These are phyloP conservation scores for Ananas comosus DNA, from an alignment of 176 grass and related monocot species.

Conservation along the genomic window DNA sequence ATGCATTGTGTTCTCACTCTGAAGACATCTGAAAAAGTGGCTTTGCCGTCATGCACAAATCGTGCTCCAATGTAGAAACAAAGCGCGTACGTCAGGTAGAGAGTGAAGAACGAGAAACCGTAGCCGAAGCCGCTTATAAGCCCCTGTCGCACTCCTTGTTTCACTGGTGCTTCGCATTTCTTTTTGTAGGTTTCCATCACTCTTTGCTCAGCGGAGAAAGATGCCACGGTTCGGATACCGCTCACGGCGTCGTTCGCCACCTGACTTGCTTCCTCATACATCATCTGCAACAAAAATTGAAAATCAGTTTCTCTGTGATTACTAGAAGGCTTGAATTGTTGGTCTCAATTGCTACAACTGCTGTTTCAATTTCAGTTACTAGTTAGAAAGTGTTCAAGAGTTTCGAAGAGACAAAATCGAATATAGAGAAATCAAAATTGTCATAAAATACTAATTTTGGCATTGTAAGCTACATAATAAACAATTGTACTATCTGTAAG, in stretches of 20 bases:
- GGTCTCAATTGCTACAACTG: no score
- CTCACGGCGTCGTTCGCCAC: conserved; percentile 68
- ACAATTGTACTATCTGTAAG: no score
- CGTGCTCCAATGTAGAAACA: conserved; percentile 70
- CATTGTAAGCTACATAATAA: no score
- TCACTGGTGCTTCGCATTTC: conserved; percentile 68
- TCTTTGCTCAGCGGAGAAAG: conserved; percentile 57
- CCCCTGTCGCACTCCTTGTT: conserved; percentile 52
- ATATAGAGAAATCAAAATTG: no score
- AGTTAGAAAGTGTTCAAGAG: no score
- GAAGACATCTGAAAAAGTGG: conserved; percentile 49
- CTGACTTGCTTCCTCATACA: conserved; percentile 83
- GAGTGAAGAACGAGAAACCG: conserved; percentile 60
- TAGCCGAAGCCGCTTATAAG: conserved; percentile 57
- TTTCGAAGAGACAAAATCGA: no score
- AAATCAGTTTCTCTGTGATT: not conserved
- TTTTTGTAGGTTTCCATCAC: conserved; percentile 42
- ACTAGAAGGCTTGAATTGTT: not conserved
- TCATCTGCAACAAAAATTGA: conserved; percentile 20
- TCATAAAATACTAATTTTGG: no score
- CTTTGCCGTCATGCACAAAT: conserved; percentile 35
- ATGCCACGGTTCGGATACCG: conserved; percentile 73
- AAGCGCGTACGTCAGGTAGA: conserved; percentile 57
- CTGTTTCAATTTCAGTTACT: no score
- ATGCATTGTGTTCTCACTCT: conserved; percentile 32